A percentile compares a stretch with the other conserved stretches of the same genome.
Evolutionary conservation across 306 rosid genomes (phyloP).

Genomic region (Clitoria ternatea): DNA sequence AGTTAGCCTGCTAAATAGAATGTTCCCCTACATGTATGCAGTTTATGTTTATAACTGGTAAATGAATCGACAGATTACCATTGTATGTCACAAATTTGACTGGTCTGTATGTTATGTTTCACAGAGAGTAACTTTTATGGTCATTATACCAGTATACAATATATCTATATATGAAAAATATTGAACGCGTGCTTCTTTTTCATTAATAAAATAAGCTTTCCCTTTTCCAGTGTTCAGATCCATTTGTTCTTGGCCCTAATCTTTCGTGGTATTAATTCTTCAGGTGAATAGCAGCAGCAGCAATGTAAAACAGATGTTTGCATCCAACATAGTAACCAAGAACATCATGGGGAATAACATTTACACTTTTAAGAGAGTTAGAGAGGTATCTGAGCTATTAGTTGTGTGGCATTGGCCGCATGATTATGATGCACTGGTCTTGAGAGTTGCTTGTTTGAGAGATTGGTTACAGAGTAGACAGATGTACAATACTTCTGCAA

Average conservation of each 20-base stretch:
- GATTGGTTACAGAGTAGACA: background rate
- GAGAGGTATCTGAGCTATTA: background rate
- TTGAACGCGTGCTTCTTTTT: background rate
- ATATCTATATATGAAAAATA: background rate
- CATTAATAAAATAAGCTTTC: background rate
- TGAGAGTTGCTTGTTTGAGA: constrained; percentile 13
- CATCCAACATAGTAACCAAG: background rate
- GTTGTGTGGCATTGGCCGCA: constrained; percentile 1
- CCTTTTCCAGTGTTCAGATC: background rate
- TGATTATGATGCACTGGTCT: background rate
- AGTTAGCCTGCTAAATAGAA: no score
- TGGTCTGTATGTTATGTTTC: background rate
- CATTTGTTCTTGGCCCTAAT: background rate
- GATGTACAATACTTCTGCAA: constrained; percentile 28
- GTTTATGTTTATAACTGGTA: background rate
- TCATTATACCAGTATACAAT: background rate
- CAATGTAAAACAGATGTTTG: background rate
- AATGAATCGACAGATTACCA: background rate
- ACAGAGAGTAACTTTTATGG: background rate
- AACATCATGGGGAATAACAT: constrained; percentile 1
- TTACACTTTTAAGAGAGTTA: background rate
- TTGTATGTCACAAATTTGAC: background rate
- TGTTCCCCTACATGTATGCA: background rate
- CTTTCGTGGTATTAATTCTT: background rate
- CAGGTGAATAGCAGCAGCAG: constrained; percentile 36